Evolutionary conservation across 495 filamentous ascomycete genomes (phyloP).

Genomic region (Neurospora sp.): DNA sequence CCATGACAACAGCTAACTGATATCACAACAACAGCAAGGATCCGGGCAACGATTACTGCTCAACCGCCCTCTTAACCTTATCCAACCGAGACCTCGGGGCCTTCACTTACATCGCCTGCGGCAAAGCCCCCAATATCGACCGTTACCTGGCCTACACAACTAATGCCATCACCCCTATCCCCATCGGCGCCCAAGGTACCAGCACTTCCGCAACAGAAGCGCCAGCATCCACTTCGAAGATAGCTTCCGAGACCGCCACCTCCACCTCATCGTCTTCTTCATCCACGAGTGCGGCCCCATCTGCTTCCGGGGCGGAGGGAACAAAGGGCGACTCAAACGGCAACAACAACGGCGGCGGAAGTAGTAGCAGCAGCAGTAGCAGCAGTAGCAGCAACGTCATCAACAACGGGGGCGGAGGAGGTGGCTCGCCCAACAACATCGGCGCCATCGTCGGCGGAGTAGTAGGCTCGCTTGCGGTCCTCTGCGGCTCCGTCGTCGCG

Average conservation of each 20-base stretch:
- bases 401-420: neutral
- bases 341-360: neutral
- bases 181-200: neutral
- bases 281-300: neutral
- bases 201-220: neutral
- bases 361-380: no score
- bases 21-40: conserved; percentile 1
- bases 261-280: neutral
- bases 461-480: neutral
- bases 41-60: conserved; percentile 8
- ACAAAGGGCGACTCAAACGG: neutral
- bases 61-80: conserved; percentile 13
- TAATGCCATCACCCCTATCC: neutral
- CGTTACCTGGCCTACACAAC: conserved; percentile 6
- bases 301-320: neutral
- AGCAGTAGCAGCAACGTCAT: no score
- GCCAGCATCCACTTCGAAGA: neutral
- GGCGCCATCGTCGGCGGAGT: neutral
- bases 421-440: neutral
- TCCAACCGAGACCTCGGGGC: conserved; percentile 1
- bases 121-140: conserved; percentile 1
- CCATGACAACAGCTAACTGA: neutral
- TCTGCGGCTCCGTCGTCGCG: neutral
- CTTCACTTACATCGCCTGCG: conserved; percentile 14
- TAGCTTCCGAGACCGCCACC: neutral